These are phyloP conservation scores for Mycena citricolor DNA, from an alignment of 1,284 basidiomycete genomes.

Conservation along the genomic window DNA sequence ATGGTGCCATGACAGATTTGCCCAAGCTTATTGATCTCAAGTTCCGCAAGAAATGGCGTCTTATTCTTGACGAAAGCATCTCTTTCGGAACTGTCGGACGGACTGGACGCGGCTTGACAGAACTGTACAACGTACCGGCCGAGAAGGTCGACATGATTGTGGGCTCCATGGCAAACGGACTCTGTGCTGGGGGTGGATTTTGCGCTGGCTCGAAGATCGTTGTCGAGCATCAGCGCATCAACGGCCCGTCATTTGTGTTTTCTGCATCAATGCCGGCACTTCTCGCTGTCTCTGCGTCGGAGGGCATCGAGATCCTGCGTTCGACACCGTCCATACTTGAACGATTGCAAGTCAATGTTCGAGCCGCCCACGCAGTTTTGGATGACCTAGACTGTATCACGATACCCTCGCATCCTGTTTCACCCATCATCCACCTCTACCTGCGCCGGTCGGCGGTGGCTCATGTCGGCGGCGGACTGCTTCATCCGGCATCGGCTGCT, in stretches of 20 bases:
- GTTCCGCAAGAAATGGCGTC: conserved; percentile 91
- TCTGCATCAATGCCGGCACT: conserved; percentile 93
- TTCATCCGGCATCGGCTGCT: conserved; percentile 22
- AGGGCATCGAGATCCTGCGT: conserved; percentile 79
- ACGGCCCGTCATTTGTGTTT: conserved; percentile 94
- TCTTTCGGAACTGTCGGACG: conserved; percentile 93
- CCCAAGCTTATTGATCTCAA: conserved; percentile 93
- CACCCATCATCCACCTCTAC: conserved; percentile 87
- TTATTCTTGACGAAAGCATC: conserved; percentile 92
- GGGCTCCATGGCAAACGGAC: conserved; percentile 85
- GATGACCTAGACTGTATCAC: conserved; percentile 80
- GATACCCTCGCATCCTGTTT: conserved; percentile 83
- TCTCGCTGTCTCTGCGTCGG: conserved; percentile 84
- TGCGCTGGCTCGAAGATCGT: conserved; percentile 88
- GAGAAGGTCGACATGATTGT: conserved; percentile 79
- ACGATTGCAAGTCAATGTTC: conserved; percentile 80
- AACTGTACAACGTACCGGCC: conserved; percentile 89
- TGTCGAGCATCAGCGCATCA: conserved; percentile 96
- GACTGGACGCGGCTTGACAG: conserved; percentile 93
- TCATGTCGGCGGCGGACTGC: conserved; percentile 31
- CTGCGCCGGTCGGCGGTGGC: conserved; percentile 43
- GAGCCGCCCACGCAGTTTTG: conserved; percentile 72
- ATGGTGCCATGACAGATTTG: conserved; percentile 89
- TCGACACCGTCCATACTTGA: conserved; percentile 74
- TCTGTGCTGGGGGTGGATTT: conserved; percentile 90